Evolutionary conservation across 139 green algal species (phyloP).

Genomic region (Nannochloris sp.): DNA sequence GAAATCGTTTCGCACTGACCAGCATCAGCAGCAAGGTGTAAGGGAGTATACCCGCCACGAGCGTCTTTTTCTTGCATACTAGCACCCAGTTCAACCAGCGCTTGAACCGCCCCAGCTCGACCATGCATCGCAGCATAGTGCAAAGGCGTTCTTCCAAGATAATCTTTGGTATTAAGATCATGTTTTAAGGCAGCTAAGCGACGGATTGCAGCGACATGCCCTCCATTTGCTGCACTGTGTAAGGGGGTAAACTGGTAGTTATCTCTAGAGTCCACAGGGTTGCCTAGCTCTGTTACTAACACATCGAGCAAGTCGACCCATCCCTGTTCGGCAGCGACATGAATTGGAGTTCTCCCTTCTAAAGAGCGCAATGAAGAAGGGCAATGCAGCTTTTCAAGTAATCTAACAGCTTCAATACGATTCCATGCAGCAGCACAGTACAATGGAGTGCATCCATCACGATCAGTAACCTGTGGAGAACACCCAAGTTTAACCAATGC

Average conservation of each 20-base stretch:
- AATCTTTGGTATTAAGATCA: constrained; percentile 37
- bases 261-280: constrained; percentile 35
- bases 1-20: constrained; percentile 43
- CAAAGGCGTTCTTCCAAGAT: constrained; percentile 47
- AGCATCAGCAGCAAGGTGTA: constrained; percentile 52
- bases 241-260: constrained; percentile 51
- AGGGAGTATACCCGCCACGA: constrained; percentile 35
- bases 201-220: constrained; percentile 38
- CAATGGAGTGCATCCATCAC: constrained; percentile 55
- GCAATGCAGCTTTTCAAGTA: constrained; percentile 33
- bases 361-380: constrained; percentile 19
- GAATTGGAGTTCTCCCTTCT: constrained; percentile 44
- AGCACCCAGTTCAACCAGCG: constrained; percentile 37
- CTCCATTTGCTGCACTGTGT: constrained; percentile 44
- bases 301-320: constrained; percentile 30
- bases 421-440: constrained; percentile 57
- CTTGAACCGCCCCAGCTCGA: constrained; percentile 27
- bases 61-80: constrained; percentile 25
- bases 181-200: constrained; percentile 35
- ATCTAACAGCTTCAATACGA: constrained; percentile 27
- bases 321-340: constrained; percentile 53
- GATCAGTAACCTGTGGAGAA: constrained; percentile 29
- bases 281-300: constrained; percentile 35
- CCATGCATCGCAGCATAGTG: constrained; percentile 56
- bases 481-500: constrained; percentile 37